A percentile compares a stretch with the other conserved stretches of the same genome.
phyloP scores from a whole-genome alignment of 2,329 filamentous ascomycete genomes.

The Grosmannia huntii region DNA sequence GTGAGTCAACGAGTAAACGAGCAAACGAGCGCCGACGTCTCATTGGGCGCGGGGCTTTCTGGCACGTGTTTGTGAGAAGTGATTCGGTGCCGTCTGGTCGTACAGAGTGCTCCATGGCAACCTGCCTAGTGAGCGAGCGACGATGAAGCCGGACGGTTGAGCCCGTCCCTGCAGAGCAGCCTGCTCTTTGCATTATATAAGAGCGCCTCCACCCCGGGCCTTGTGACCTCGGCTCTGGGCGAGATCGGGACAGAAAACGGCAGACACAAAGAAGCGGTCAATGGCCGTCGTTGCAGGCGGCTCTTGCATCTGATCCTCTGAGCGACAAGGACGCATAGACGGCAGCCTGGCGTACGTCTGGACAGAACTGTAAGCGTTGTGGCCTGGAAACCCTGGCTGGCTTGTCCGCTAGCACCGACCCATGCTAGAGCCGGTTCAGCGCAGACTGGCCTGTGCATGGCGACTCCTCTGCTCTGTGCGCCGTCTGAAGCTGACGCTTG shows the following conservation, averaged over 20 bases:
- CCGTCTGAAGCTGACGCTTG: not conserved
- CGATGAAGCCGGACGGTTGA: no score
- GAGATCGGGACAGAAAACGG: not conserved
- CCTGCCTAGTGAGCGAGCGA: no score
- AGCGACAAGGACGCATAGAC: no score
- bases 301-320: no score
- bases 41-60: not conserved
- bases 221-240: not conserved
- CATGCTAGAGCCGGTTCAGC: not conserved
- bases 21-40: not conserved
- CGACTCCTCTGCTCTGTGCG: not conserved
- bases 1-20: no score
- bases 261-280: not conserved
- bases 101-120: not conserved
- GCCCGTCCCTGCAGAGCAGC: no score
- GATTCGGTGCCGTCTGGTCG: not conserved
- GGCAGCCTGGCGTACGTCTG: no score
- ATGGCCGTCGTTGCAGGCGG: not conserved
- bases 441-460: not conserved
- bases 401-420: not conserved
- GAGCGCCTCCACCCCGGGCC: not conserved
- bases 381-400: not conserved
- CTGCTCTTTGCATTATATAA: not conserved
- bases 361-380: no score
- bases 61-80: not conserved